phyloP scores from a whole-genome alignment of 306 rosid species.

The Sesbania bispinosa region DNA sequence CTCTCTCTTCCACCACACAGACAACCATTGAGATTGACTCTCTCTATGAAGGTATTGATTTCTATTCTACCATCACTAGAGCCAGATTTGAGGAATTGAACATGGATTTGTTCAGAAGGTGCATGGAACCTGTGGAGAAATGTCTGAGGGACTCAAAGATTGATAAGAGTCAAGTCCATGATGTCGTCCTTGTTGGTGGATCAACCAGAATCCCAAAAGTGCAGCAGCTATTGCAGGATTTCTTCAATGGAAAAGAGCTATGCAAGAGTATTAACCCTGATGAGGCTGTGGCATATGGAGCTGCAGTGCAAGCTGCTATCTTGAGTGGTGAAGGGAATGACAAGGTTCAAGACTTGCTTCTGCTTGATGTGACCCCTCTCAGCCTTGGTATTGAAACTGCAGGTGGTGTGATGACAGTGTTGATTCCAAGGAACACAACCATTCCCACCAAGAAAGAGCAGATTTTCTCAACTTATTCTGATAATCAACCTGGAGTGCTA shows the following conservation, averaged over 20 bases:
- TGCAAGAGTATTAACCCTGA: constrained; percentile 54
- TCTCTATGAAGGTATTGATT: constrained; percentile 45
- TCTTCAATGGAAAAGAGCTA: constrained; percentile 51
- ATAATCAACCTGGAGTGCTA: constrained; percentile 44
- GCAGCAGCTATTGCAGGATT: constrained; percentile 45
- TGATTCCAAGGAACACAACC: constrained; percentile 52
- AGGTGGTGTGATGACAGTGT: constrained; percentile 47
- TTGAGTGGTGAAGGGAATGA: constrained; percentile 44
- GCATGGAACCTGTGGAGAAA: constrained; percentile 56
- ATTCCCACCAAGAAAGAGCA: constrained; percentile 48
- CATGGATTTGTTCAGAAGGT: constrained; percentile 49
- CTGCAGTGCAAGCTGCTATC: constrained; percentile 50
- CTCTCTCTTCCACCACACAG: constrained; percentile 42
- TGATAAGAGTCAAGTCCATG: constrained; percentile 45
- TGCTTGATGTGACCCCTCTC: constrained; percentile 50
- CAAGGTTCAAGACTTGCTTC: constrained; percentile 48
- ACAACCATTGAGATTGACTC: constrained; percentile 49
- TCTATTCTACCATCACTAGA: constrained; percentile 41
- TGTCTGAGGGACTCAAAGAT: constrained; percentile 46
- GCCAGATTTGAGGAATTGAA: constrained; percentile 52
- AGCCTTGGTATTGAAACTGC: constrained; percentile 54
- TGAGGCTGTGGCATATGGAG: constrained; percentile 51
- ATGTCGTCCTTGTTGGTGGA: constrained; percentile 53
- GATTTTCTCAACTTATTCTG: constrained; percentile 44
- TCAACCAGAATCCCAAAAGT: constrained; percentile 51